phyloP scores from a whole-genome alignment of 106 monocot genomes.

The Acanthochlamys bracteata region DNA sequence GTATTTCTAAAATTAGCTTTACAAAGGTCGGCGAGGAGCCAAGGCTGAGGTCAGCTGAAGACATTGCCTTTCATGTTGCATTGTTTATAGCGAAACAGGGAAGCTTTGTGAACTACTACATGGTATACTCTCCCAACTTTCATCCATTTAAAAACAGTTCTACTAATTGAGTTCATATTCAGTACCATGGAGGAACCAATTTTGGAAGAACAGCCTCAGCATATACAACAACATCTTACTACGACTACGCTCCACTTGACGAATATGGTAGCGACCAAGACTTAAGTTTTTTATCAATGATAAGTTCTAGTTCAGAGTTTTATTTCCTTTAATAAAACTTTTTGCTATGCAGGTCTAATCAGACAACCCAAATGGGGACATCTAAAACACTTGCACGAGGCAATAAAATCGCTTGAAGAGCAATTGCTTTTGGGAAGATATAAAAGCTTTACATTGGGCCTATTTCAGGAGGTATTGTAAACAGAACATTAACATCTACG shows the following conservation, averaged over 20 bases:
- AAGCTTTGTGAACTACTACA: constrained; percentile 94
- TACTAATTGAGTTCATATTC: constrained; percentile 4
- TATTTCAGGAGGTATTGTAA: constrained; percentile 47
- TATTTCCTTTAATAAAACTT: too few species aligned
- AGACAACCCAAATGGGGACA: constrained; percentile 83
- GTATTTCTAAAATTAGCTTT: constrained; percentile 33
- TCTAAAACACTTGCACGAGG: constrained; percentile 72
- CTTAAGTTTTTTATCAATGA: too few species aligned
- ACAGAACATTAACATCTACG: not conserved
- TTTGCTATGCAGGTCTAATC: constrained; percentile 38
- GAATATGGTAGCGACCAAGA: constrained; percentile 63
- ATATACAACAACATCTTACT: constrained; percentile 66
- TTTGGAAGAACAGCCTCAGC: constrained; percentile 66
- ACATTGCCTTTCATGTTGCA: constrained; percentile 74
- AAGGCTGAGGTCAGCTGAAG: constrained; percentile 49
- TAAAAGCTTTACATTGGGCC: constrained; percentile 33
- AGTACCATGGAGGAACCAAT: constrained; percentile 99
- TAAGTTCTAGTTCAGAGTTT: too few species aligned
- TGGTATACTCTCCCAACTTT: constrained; percentile 35
- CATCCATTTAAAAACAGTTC: not conserved
- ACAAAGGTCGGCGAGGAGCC: constrained; percentile 59
- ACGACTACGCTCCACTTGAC: constrained; percentile 90
- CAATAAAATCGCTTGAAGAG: constrained; percentile 34
- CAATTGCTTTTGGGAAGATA: constrained; percentile 56
- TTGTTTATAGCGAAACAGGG: constrained; percentile 68